Base-by-base conservation (phyloP, 495 filamentous ascomycete genomes). In the Penicillium cosmopolitanum region DNA sequence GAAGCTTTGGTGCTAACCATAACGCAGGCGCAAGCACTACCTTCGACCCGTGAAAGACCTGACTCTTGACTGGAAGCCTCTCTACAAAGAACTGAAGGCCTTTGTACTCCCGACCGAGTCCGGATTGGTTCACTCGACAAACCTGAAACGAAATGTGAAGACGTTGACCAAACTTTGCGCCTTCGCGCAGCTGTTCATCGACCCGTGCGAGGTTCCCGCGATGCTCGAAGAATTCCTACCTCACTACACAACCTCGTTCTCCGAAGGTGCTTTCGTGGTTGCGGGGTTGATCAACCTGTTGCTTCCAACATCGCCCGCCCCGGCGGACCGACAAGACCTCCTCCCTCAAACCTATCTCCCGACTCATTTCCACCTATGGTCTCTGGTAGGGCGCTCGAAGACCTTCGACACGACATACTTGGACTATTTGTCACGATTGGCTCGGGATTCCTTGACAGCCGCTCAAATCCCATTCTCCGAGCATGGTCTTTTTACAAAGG, bases 331-430 rank as follows among this genome's bases (percentile, higher is more conserved):
- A 50, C 79, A 82, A 19, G 83, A 87, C 50, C 81, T 95, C 38
- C 86, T 90, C 36, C 95, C 95, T 1, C 87, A 93, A 55, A 84
- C 91, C 65, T 93, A 92, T 64, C 72, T 97, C 33, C 96, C 95
- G 1, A 88, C 93, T 6, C 89, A 96, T 63, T 99, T 98, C 78
- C 93, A 98, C 74, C 74, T 98, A 9, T 99, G 95, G 96, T 95
- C 93, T 7, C 77, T 97, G 18, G 87, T 98, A 67, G 93, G 90
- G 60, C 84, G 95, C 43, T 97, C 93, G 5, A 96, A 90, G 74
- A 80, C 86, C 9, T 90, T 96, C 59, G 95, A 99, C 70, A 84
- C 89, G 40, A 86, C 85, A 40, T 96, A 96, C 59, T 82, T 98
- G 50, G 95, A 99, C 73, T 85, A 95, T 40, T 83, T 96, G 47